Evolutionary conservation across 495 filamentous ascomycete genomes (phyloP).

Genomic region (Aspergillus wentii): DNA sequence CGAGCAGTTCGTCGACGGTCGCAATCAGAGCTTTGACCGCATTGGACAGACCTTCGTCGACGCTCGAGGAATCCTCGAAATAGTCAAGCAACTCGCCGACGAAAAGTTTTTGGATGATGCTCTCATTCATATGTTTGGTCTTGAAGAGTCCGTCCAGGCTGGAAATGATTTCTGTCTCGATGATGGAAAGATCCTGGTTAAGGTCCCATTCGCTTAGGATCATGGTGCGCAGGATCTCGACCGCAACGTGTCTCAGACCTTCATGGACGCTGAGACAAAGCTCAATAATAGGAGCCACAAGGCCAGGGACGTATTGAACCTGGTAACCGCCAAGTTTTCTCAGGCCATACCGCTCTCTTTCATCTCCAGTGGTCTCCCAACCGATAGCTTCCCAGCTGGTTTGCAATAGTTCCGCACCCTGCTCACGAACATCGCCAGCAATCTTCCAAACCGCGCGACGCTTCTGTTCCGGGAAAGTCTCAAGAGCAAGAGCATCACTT

Average conservation of each 20-base stretch:
- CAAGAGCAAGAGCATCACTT: slow-evolving; percentile 81
- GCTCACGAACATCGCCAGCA: slow-evolving; percentile 90
- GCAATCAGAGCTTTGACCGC: slow-evolving; percentile 74
- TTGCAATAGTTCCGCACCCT: slow-evolving; percentile 79
- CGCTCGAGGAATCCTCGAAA: slow-evolving; percentile 66
- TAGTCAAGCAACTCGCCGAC: slow-evolving; percentile 76
- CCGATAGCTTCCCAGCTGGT: slow-evolving; percentile 94
- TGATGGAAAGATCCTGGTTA: slow-evolving; percentile 83
- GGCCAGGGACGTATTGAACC: slow-evolving; percentile 92
- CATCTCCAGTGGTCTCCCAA: slow-evolving; percentile 85
- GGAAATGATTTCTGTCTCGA: slow-evolving; percentile 96
- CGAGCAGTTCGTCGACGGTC: slow-evolving; percentile 84
- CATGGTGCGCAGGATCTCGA: slow-evolving; percentile 94
- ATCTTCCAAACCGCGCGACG: slow-evolving; percentile 97
- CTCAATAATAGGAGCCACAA: slow-evolving; percentile 89
- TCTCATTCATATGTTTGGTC: slow-evolving; percentile 79
- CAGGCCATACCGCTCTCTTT: slow-evolving; percentile 66
- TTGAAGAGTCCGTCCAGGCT: slow-evolving; percentile 92
- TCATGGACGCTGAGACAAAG: slow-evolving; percentile 94
- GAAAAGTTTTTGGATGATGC: slow-evolving; percentile 87
- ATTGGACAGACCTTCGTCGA: slow-evolving; percentile 68
- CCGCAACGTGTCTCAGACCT: slow-evolving; percentile 80
- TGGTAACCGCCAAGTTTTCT: slow-evolving; percentile 91
- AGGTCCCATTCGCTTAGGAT: slow-evolving; percentile 98
- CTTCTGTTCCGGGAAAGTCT: slow-evolving; percentile 97